Conservation (phyloP, 1,284 basidiomycete species). For the Sporisorium exsertum region DNA sequence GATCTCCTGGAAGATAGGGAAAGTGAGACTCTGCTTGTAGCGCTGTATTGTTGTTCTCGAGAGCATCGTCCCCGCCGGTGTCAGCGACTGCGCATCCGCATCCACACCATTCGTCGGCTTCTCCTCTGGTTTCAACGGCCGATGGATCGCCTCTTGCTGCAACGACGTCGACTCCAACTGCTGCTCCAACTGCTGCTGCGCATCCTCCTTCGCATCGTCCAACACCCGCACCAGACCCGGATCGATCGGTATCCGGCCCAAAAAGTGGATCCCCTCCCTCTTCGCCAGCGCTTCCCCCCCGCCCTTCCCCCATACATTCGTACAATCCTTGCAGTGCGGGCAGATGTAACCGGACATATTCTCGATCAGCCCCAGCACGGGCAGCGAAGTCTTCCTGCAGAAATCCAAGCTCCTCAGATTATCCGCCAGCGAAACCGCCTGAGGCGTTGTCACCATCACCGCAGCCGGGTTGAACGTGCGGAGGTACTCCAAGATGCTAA, state of each 20-base stretch:
- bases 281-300: conserved; percentile 82
- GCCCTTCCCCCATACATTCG: conserved; percentile 92
- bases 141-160: conserved; percentile 13
- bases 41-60: conserved; percentile 59
- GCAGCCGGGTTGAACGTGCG: conserved; percentile 77
- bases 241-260: conserved; percentile 94
- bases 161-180: conserved; percentile 12
- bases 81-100: not conserved
- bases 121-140: conserved; percentile 12
- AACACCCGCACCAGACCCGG: conserved; percentile 87
- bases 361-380: conserved; percentile 93
- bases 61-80: conserved; percentile 54
- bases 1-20: conserved; percentile 65
- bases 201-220: conserved; percentile 76
- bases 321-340: conserved; percentile 84
- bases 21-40: conserved; percentile 62
- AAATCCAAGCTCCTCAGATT: conserved; percentile 96
- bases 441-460: conserved; percentile 95
- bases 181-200: conserved; percentile 15
- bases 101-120: not conserved
- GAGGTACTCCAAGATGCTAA: conserved; percentile 92
- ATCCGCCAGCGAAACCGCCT: conserved; percentile 94
- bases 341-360: conserved; percentile 99
- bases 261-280: conserved; percentile 79
- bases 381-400: conserved; percentile 84